Percentiles rank a stretch among this genome's conserved stretches.
phyloP scores from a whole-genome alignment of 306 rosid genomes.

The Dalbergia cochinchinensis region DNA sequence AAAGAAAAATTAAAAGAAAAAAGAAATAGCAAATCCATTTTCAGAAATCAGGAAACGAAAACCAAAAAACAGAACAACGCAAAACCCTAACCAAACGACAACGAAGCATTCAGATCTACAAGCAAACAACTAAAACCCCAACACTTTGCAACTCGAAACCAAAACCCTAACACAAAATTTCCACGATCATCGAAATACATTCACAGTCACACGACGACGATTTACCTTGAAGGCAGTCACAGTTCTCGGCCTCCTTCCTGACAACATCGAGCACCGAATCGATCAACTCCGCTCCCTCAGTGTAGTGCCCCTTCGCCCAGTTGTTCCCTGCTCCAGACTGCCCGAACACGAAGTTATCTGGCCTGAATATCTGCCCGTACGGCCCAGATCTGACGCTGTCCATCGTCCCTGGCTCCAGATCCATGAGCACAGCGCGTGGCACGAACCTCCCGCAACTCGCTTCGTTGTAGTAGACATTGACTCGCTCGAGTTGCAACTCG shows the following conservation, averaged over 20 bases:
- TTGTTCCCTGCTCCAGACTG: constrained; percentile 80
- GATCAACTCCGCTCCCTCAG: constrained; percentile 78
- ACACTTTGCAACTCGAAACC: neutral
- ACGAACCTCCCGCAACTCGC: constrained; percentile 73
- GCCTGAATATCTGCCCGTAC: constrained; percentile 75
- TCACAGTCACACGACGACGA: neutral
- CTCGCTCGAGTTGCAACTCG: constrained; percentile 74
- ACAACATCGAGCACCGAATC: constrained; percentile 79
- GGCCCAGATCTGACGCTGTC: constrained; percentile 76
- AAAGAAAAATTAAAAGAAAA: neutral
- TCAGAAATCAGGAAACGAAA: neutral
- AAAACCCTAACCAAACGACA: neutral
- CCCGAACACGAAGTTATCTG: constrained; percentile 72
- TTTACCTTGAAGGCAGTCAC: constrained; percentile 74
- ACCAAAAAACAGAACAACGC: too few relatives aligned
- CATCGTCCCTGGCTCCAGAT: constrained; percentile 78
- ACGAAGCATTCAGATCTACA: too few relatives aligned
- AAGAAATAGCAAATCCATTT: neutral
- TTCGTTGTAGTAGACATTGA: constrained; percentile 75
- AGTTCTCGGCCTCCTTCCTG: constrained; percentile 75
- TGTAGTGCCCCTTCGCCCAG: constrained; percentile 80
- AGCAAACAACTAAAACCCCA: neutral
- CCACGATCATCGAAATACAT: neutral
- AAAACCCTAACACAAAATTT: neutral
- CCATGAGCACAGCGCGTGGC: constrained; percentile 74